A percentile compares a stretch with the other conserved stretches of the same genome.
These are phyloP conservation scores for Wakefieldia striispora DNA, from an alignment of 768 basidiomycete genomes.

Conservation along the genomic window DNA sequence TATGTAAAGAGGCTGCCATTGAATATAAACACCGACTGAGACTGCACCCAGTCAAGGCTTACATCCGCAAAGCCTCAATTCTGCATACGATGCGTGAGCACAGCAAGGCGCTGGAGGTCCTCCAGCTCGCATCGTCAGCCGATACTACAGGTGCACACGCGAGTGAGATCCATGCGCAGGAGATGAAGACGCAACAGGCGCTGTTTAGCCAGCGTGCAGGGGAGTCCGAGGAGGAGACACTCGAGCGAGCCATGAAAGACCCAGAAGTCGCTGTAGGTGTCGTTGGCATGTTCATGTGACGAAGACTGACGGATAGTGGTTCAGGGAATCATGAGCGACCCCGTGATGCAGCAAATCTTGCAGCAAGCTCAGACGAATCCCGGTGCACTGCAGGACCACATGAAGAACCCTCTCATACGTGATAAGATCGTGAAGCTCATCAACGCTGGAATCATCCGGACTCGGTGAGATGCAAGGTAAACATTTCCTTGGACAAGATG, in stretches of 20 bases:
- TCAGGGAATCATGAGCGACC: constrained; percentile 83
- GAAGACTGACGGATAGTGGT: constrained; percentile 6
- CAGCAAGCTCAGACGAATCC: constrained; percentile 93
- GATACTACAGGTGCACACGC: constrained; percentile 84
- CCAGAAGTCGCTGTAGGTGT: constrained; percentile 85
- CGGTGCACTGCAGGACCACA: constrained; percentile 86
- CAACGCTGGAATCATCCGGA: constrained; percentile 91
- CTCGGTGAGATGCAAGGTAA: constrained; percentile 47
- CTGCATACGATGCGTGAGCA: constrained; percentile 90
- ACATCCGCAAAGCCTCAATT: constrained; percentile 89
- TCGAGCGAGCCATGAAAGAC: constrained; percentile 94
- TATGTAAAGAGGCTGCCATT: constrained; percentile 32
- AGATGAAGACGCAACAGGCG: constrained; percentile 79
- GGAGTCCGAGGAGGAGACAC: constrained; percentile 90
- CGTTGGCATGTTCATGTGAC: background rate
- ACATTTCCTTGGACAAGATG: constrained; percentile 10
- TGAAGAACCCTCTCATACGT: constrained; percentile 86
- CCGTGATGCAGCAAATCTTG: constrained; percentile 91
- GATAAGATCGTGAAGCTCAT: constrained; percentile 86
- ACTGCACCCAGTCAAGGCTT: constrained; percentile 67
- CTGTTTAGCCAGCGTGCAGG: constrained; percentile 73
- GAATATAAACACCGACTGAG: background rate
- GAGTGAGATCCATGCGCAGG: constrained; percentile 77
- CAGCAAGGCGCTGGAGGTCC: constrained; percentile 79
- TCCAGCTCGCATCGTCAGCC: constrained; percentile 71